Evolutionary conservation across 352 stramenopile genomes (phyloP).

Genomic region (Pythium vanterpoolii): DNA sequence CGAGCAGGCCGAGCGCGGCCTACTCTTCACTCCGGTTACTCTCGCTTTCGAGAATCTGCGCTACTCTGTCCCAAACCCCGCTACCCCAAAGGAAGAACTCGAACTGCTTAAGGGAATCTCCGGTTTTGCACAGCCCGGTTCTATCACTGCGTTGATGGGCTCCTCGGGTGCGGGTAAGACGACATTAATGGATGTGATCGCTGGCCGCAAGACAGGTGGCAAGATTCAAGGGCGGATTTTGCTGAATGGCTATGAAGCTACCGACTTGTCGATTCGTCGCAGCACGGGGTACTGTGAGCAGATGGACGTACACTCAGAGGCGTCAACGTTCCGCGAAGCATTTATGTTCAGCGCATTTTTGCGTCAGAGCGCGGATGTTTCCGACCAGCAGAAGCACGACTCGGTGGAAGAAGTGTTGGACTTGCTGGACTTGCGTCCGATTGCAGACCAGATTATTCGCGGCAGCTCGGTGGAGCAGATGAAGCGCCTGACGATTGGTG

Average conservation of each 20-base stretch:
- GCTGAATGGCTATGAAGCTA: slow-evolving; percentile 88
- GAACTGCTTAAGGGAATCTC: slow-evolving; percentile 60
- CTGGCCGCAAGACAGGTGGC: slow-evolving; percentile 85
- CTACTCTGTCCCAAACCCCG: slow-evolving; percentile 47
- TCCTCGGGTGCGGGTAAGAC: slow-evolving; percentile 88
- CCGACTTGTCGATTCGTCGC: slow-evolving; percentile 39
- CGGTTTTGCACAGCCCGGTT: slow-evolving; percentile 48
- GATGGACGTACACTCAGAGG: slow-evolving; percentile 90
- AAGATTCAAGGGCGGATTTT: slow-evolving; percentile 79
- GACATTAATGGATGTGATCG: slow-evolving; percentile 95
- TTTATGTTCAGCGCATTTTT: slow-evolving; percentile 91
- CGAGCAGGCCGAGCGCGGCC: slow-evolving; percentile 17
- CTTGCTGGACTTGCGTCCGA: slow-evolving; percentile 29
- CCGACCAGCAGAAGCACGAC: slow-evolving; percentile 29
- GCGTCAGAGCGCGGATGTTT: slow-evolving; percentile 36
- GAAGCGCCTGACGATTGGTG: slow-evolving; percentile 54
- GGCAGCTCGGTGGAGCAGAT: slow-evolving; percentile 42
- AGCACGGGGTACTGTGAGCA: slow-evolving; percentile 49
- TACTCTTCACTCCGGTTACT: slow-evolving; percentile 38
- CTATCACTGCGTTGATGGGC: slow-evolving; percentile 71
- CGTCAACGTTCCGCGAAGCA: slow-evolving; percentile 89
- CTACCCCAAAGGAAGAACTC: slow-evolving; percentile 21
- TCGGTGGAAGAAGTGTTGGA: slow-evolving; percentile 43
- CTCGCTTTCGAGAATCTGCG: slow-evolving; percentile 55
- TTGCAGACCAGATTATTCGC: slow-evolving; percentile 40